Percentiles rank a stretch among this genome's conserved stretches.
phyloP scores from a whole-genome alignment of 805 yeast species.

The Metschnikowia colocasiae region DNA sequence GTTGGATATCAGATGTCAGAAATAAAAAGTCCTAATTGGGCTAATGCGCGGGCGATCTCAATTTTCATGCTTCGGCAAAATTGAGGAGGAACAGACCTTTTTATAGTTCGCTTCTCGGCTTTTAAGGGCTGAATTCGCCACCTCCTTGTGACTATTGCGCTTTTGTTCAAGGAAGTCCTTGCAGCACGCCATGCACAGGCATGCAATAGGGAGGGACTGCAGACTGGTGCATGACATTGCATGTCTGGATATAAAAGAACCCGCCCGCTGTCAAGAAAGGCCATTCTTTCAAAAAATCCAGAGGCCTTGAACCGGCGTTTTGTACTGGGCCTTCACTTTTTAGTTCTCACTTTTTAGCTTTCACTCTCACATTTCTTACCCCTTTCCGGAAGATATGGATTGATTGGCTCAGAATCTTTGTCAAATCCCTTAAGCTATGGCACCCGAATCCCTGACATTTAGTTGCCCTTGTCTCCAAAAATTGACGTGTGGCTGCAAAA shows the following conservation, averaged over 20 bases:
- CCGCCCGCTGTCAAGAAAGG: neutral
- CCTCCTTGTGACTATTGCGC: neutral
- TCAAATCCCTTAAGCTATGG: neutral
- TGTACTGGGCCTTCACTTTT: neutral
- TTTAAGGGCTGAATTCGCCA: neutral
- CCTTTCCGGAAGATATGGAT: no score
- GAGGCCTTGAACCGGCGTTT: no score
- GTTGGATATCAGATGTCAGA: no score
- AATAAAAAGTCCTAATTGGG: no score
- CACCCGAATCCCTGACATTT: neutral
- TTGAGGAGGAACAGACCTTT: neutral
- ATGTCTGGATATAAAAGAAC: neutral
- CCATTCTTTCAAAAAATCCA: no score
- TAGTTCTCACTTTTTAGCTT: no score
- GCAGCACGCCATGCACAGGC: neutral
- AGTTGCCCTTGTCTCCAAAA: neutral
- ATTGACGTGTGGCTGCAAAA: constrained; percentile 1
- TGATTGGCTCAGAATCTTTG: neutral
- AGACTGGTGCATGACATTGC: neutral
- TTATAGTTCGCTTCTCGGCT: neutral
- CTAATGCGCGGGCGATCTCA: no score
- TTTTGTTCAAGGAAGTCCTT: neutral
- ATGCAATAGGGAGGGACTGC: neutral
- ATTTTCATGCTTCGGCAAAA: neutral
- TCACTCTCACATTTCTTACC: neutral